Percentiles rank a stretch among this genome's conserved stretches.
These are phyloP conservation scores for Psilocybe subaeruginosa DNA, from an alignment of 768 basidiomycete genomes.

Conservation along the genomic window DNA sequence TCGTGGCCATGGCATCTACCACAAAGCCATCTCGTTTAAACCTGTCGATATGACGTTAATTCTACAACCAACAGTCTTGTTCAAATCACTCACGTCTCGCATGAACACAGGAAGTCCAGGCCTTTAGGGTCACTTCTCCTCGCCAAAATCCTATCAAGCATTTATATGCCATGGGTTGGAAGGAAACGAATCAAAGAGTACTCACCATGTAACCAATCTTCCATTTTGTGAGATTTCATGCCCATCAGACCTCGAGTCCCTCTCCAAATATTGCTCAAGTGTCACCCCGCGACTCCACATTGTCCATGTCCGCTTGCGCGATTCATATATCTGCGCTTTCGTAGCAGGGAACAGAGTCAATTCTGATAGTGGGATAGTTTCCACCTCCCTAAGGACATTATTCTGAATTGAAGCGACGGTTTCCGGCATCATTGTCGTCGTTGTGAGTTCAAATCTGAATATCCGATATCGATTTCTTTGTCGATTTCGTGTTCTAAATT, in stretches of 20 bases:
- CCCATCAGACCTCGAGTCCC: conserved; percentile 13
- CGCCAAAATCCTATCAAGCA: conserved; percentile 54
- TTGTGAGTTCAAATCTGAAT: too few relatives aligned
- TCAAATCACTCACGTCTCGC: conserved; percentile 51
- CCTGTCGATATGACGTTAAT: conserved; percentile 1
- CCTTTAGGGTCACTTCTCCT: conserved; percentile 51
- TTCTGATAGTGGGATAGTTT: conserved; percentile 15
- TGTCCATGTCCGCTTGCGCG: conserved; percentile 12
- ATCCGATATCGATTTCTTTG: too few relatives aligned
- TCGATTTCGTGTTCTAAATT: too few relatives aligned
- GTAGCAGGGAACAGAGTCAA: conserved; percentile 41
- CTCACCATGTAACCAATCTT: conserved; percentile 53
- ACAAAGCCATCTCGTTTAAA: conserved; percentile 26
- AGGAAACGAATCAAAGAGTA: background rate
- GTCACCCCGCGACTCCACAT: conserved; percentile 17
- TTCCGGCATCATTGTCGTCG: too few relatives aligned
- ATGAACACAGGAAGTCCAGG: conserved; percentile 60
- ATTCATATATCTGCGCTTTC: conserved; percentile 15
- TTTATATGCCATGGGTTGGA: background rate
- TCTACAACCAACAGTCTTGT: background rate
- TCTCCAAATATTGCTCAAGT: conserved; percentile 16
- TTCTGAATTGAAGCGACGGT: too few relatives aligned
- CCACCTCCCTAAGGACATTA: background rate
- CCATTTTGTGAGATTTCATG: conserved; percentile 47
- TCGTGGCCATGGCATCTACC: conserved; percentile 7